Conservation (phyloP, 2,329 filamentous ascomycete genomes). For the Delphinella strobiligena region DNA sequence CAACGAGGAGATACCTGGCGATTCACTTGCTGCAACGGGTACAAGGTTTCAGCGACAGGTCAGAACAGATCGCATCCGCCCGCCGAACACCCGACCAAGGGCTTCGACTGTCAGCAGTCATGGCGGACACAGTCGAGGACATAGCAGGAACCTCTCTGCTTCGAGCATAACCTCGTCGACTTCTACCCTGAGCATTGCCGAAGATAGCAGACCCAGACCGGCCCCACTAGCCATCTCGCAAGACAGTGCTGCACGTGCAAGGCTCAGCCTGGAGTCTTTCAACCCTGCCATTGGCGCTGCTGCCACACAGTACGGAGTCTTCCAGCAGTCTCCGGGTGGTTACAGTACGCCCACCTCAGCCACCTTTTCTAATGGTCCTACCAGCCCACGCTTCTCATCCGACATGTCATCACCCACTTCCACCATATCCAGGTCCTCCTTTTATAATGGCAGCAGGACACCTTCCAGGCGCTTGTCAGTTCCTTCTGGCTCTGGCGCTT, state of each 20-base stretch:
- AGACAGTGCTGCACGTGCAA: conserved; percentile 49
- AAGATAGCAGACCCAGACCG: conserved; percentile 60
- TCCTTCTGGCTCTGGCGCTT: conserved; percentile 63
- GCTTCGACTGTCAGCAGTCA: conserved; percentile 63
- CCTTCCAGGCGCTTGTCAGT: conserved; percentile 70
- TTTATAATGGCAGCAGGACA: conserved; percentile 59
- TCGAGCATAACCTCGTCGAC: conserved; percentile 73
- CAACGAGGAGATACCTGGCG: conserved; percentile 89
- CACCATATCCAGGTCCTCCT: conserved; percentile 54
- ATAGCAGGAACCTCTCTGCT: conserved; percentile 73
- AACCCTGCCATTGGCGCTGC: conserved; percentile 50
- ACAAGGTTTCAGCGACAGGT: conserved; percentile 89
- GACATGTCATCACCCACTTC: conserved; percentile 61
- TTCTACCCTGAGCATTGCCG: conserved; percentile 54
- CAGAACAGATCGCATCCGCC: conserved; percentile 70
- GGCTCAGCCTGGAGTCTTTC: conserved; percentile 53
- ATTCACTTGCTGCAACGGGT: conserved; percentile 84
- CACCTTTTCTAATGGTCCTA: conserved; percentile 64
- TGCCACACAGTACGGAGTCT: conserved; percentile 51
- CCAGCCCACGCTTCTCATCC: conserved; percentile 63
- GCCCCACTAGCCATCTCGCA: conserved; percentile 73
- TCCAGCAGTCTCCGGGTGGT: conserved; percentile 57
- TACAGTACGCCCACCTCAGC: conserved; percentile 76
- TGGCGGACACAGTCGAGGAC: conserved; percentile 59
- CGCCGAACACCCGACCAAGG: conserved; percentile 58